phyloP scores from a whole-genome alignment of 345 rosid species.

The Gynandropsis gynandra region DNA sequence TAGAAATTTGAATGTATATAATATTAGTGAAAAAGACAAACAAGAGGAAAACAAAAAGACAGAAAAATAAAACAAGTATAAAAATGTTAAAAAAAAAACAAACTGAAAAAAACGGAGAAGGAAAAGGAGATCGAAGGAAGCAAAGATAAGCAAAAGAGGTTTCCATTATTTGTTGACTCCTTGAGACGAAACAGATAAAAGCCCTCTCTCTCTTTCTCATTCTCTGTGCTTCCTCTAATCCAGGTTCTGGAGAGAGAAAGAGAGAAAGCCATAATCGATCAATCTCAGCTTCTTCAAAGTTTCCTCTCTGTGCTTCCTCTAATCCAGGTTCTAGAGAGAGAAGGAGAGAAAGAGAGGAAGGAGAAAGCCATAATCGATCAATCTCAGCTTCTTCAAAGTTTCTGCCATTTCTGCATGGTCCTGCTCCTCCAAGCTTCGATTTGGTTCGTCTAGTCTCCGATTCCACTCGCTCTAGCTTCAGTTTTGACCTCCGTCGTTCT shows the following conservation, averaged over 20 bases:
- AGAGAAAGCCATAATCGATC: constrained; percentile 10
- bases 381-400: not conserved
- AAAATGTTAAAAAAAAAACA: not conserved
- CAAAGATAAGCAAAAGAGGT: constrained; percentile 15
- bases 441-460: no score
- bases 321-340: constrained; percentile 4
- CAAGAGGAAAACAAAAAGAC: no score
- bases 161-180: constrained; percentile 31
- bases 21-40: not conserved
- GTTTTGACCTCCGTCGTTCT: constrained; percentile 2
- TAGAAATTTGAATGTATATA: no score
- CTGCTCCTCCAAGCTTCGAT: constrained; percentile 20
- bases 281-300: not conserved
- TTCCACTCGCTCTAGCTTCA: constrained; percentile 18
- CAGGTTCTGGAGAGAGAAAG: constrained; percentile 11
- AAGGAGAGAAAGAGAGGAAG: constrained; percentile 18
- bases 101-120: constrained; percentile 4
- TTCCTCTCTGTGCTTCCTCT: constrained; percentile 5
- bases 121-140: constrained; percentile 13
- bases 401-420: constrained; percentile 13
- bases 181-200: constrained; percentile 12
- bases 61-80: not conserved
- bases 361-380: constrained; percentile 2
- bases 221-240: constrained; percentile 1
- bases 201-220: constrained; percentile 1